Evolutionary conservation across 257 asterid genomes (phyloP).

Genomic region (Galeopsis tetrahit): DNA sequence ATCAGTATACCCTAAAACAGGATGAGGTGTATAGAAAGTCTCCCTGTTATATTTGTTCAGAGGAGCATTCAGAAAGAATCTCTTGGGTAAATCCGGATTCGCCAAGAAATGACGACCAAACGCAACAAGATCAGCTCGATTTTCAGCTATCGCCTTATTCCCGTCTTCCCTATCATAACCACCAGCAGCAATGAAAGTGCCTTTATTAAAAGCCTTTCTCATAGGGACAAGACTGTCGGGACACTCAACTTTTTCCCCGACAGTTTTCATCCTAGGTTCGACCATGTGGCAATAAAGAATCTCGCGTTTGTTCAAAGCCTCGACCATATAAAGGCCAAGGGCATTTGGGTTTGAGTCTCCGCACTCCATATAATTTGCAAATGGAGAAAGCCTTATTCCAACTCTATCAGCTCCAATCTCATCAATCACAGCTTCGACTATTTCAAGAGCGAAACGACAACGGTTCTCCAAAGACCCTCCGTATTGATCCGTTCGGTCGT

Average conservation of each 20-base stretch:
- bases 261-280: slow-evolving; percentile 59
- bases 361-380: slow-evolving; percentile 39
- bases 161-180: slow-evolving; percentile 70
- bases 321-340: slow-evolving; percentile 61
- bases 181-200: slow-evolving; percentile 70
- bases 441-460: slow-evolving; percentile 59
- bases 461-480: slow-evolving; percentile 75
- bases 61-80: slow-evolving; percentile 61
- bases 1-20: slow-evolving; percentile 75
- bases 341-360: slow-evolving; percentile 62
- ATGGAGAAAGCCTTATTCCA: slow-evolving; percentile 74
- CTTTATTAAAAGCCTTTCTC: slow-evolving; percentile 63
- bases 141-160: slow-evolving; percentile 56
- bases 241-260: slow-evolving; percentile 34
- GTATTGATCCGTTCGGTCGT: slow-evolving; percentile 69
- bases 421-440: slow-evolving; percentile 50
- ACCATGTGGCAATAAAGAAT: slow-evolving; percentile 73
- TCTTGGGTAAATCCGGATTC: slow-evolving; percentile 67
- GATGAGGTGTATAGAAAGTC: slow-evolving; percentile 57
- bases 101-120: slow-evolving; percentile 70
- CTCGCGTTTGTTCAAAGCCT: slow-evolving; percentile 49
- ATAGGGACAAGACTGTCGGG: slow-evolving; percentile 52
- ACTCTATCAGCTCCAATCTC: slow-evolving; percentile 59
- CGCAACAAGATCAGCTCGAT: slow-evolving; percentile 62
- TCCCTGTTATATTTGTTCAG: slow-evolving; percentile 60